phyloP scores from a whole-genome alignment of 116 monocot genomes.

The Zostera marina region DNA sequence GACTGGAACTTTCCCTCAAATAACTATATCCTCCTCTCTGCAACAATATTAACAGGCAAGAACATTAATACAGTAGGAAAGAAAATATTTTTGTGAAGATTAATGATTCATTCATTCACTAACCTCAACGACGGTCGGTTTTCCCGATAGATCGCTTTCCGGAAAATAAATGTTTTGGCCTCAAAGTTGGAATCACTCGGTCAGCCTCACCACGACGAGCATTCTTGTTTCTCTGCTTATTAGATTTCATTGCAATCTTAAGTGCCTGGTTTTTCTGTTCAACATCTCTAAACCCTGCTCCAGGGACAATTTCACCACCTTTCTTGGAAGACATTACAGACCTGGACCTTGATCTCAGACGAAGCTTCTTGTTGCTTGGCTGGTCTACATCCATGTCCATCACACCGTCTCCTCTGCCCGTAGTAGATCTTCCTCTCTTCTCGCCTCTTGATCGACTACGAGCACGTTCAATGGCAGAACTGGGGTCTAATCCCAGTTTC shows the following conservation, averaged over 20 bases:
- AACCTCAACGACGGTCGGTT: conserved; percentile 31
- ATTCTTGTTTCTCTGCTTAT: conserved; percentile 37
- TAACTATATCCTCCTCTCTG: background rate
- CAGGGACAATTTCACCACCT: conserved; percentile 33
- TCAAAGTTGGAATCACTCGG: conserved; percentile 51
- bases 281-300: conserved; percentile 52
- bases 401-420: conserved; percentile 17
- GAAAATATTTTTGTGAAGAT: no score
- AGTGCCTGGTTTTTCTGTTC: conserved; percentile 28
- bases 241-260: conserved; percentile 39
- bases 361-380: conserved; percentile 36
- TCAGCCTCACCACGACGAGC: conserved; percentile 51
- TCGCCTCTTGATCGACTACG: conserved; percentile 36
- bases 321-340: no score
- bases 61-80: background rate
- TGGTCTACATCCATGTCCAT: conserved; percentile 39
- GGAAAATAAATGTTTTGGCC: conserved; percentile 57
- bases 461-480: conserved; percentile 34
- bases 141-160: conserved; percentile 52
- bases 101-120: background rate
- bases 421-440: conserved; percentile 37
- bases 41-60: background rate
- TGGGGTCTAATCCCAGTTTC: conserved; percentile 31
- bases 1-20: no score
- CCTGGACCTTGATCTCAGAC: conserved; percentile 20